Evolutionary conservation across 2,329 filamentous ascomycete genomes (phyloP).

Genomic region (Alternaria sp.): DNA sequence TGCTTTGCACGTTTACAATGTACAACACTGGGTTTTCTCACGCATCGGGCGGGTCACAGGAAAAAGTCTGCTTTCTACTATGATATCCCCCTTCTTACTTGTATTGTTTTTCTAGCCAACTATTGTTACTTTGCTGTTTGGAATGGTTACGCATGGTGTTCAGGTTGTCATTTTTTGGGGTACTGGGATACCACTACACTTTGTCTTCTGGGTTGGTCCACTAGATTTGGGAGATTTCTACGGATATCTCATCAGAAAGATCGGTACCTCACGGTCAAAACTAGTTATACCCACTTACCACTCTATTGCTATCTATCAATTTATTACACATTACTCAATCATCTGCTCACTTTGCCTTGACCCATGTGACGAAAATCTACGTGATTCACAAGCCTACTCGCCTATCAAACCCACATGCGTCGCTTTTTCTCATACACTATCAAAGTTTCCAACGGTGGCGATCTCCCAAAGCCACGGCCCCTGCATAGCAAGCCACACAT

Average conservation of each 20-base stretch:
- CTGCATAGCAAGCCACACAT: constrained; percentile 34
- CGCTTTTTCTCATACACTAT: constrained; percentile 1
- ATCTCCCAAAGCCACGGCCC: constrained; percentile 21
- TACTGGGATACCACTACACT: constrained; percentile 25
- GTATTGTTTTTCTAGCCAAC: constrained; percentile 26
- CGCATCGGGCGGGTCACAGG: constrained; percentile 49
- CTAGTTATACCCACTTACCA: constrained; percentile 36
- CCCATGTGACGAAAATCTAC: neutral
- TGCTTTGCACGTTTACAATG: constrained; percentile 42
- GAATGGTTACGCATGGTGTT: constrained; percentile 28
- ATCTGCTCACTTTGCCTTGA: neutral
- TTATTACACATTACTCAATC: constrained; percentile 15
- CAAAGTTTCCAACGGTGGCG: constrained; percentile 14
- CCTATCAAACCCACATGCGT: constrained; percentile 8
- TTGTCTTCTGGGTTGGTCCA: constrained; percentile 26
- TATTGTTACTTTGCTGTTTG: constrained; percentile 22
- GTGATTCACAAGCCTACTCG: constrained; percentile 1
- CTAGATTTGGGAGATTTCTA: constrained; percentile 34
- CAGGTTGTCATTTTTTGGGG: constrained; percentile 19
- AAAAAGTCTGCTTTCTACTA: constrained; percentile 48
- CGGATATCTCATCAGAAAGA: constrained; percentile 23
- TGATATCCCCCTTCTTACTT: constrained; percentile 44
- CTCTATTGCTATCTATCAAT: constrained; percentile 32
- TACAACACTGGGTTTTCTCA: constrained; percentile 45
- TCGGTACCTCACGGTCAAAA: constrained; percentile 43